A percentile compares a stretch with the other conserved stretches of the same genome.
Evolutionary conservation across 2,329 filamentous ascomycete species (phyloP).

Genomic region (Metarhizium anisopliae): DNA sequence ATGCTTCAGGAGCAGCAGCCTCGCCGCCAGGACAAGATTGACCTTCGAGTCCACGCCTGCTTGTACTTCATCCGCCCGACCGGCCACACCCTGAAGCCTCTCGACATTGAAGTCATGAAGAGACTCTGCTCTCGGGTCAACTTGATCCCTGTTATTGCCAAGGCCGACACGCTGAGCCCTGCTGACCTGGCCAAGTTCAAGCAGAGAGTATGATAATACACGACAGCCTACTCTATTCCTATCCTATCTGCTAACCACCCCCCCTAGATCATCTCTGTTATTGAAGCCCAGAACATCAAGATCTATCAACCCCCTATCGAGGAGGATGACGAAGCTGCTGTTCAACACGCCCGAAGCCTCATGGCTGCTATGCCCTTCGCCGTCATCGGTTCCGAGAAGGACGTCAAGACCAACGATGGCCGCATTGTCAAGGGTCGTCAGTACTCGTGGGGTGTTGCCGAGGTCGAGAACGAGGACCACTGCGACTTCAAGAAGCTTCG

Average conservation of each 20-base stretch:
- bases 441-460: conserved; percentile 98
- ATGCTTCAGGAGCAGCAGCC: conserved; percentile 99
- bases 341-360: conserved; percentile 85
- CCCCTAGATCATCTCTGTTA: conserved; percentile 76
- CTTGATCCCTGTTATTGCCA: conserved; percentile 95
- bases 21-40: conserved; percentile 95
- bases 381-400: conserved; percentile 98
- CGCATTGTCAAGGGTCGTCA: conserved; percentile 98
- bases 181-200: conserved; percentile 90
- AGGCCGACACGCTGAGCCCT: conserved; percentile 95
- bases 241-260: conserved; percentile 18
- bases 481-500: conserved; percentile 99
- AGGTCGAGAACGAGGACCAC: conserved; percentile 99
- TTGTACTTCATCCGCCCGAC: conserved; percentile 99
- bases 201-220: conserved; percentile 60
- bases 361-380: conserved; percentile 98
- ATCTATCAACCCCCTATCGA: conserved; percentile 97
- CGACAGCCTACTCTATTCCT: neutral
- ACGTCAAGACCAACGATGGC: conserved; percentile 91
- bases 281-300: conserved; percentile 98
- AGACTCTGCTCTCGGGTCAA: conserved; percentile 96
- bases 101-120: conserved; percentile 99
- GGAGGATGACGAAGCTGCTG: conserved; percentile 95
- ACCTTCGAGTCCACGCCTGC: conserved; percentile 96
- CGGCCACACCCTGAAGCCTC: conserved; percentile 94